These are phyloP conservation scores for Thielaviopsis musarum DNA, from an alignment of 2,329 filamentous ascomycete species.

Conservation along the genomic window DNA sequence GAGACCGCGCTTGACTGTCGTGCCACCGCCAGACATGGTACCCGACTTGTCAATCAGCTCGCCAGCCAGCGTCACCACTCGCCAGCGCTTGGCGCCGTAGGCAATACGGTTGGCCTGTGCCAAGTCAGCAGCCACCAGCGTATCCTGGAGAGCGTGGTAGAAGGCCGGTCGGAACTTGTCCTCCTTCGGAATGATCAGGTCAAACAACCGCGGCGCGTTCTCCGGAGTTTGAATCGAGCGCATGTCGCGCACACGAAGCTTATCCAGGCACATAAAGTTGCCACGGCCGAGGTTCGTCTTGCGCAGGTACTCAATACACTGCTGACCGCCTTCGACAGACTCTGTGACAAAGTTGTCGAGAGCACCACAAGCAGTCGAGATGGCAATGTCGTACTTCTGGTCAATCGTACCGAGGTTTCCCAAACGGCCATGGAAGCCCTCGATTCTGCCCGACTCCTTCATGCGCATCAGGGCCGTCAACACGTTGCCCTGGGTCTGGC, in stretches of 20 bases:
- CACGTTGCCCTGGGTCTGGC: conserved; percentile 85
- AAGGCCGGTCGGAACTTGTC: conserved; percentile 80
- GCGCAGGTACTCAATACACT: conserved; percentile 92
- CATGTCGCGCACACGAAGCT: conserved; percentile 62
- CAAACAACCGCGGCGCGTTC: conserved; percentile 80
- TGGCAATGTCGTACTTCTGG: conserved; percentile 88
- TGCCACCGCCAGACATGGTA: conserved; percentile 96
- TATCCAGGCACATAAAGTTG: conserved; percentile 92
- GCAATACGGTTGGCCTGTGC: conserved; percentile 96
- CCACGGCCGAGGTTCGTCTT: conserved; percentile 95
- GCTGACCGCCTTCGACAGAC: conserved; percentile 86
- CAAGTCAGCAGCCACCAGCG: conserved; percentile 78
- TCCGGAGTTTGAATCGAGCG: conserved; percentile 75
- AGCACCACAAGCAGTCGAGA: conserved; percentile 83
- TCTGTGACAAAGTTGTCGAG: conserved; percentile 96
- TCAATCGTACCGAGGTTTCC: conserved; percentile 92
- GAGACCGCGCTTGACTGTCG: conserved; percentile 70
- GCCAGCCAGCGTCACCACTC: conserved; percentile 87
- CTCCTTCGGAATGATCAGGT: conserved; percentile 78
- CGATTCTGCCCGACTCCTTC: conserved; percentile 89
- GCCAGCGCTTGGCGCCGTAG: conserved; percentile 84
- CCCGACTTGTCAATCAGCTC: conserved; percentile 96
- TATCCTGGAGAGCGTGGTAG: conserved; percentile 90
- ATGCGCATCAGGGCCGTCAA: conserved; percentile 83
- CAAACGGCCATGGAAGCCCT: conserved; percentile 88